phyloP scores from a whole-genome alignment of 1,284 basidiomycete genomes.

The Psilocybe mexicana region DNA sequence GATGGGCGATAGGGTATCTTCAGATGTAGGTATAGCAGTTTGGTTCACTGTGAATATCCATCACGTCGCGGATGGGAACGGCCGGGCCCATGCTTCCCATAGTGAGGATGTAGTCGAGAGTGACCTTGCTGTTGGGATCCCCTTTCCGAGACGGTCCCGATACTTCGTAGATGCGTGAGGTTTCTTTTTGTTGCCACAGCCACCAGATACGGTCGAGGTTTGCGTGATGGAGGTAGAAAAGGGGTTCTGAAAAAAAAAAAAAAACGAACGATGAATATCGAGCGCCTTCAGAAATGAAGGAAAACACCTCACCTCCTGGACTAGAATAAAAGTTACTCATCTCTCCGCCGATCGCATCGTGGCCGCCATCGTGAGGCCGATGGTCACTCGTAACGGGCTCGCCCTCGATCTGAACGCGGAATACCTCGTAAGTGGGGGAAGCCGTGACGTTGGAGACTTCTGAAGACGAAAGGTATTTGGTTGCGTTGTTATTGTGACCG shows the following conservation, averaged over 20 bases:
- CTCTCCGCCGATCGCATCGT: slow-evolving; percentile 36
- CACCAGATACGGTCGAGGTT: slow-evolving; percentile 40
- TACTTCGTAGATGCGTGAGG: slow-evolving; percentile 30
- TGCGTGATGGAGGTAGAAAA: slow-evolving; percentile 40
- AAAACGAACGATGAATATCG: background rate
- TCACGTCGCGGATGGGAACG: slow-evolving; percentile 26
- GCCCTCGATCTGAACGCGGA: slow-evolving; percentile 38
- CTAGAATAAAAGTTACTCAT: slow-evolving; percentile 35
- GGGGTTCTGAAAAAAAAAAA: slow-evolving; percentile 27
- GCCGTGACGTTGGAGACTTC: slow-evolving; percentile 26
- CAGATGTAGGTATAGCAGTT: slow-evolving; percentile 26
- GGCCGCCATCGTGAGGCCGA: slow-evolving; percentile 36
- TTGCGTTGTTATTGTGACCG: slow-evolving; percentile 29
- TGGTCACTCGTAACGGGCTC: slow-evolving; percentile 20
- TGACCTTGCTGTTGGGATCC: slow-evolving; percentile 19
- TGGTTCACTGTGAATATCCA: slow-evolving; percentile 26
- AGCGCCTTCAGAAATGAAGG: background rate
- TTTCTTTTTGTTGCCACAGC: slow-evolving; percentile 31
- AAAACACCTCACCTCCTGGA: slow-evolving; percentile 14
- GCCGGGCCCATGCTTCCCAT: slow-evolving; percentile 20
- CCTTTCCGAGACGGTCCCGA: slow-evolving; percentile 23
- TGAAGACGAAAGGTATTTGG: slow-evolving; percentile 22
- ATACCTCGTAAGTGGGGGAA: slow-evolving; percentile 32
- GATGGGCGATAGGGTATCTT: background rate
- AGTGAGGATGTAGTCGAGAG: slow-evolving; percentile 24